Conservation (phyloP, 768 basidiomycete genomes). For the Lentinula guzmanii region DNA sequence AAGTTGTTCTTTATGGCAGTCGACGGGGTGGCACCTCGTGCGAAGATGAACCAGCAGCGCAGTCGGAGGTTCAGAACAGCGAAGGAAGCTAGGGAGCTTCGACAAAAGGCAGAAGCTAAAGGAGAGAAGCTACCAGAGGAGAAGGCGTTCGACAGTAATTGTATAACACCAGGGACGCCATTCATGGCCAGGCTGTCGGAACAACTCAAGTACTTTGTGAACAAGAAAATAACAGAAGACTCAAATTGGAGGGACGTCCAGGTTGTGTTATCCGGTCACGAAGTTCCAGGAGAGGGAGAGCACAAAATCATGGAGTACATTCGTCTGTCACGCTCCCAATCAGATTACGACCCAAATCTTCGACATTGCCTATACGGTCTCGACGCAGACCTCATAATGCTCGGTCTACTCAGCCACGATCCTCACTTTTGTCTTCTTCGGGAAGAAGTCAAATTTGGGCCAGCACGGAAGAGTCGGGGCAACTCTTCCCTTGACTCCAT, state of each 20-base stretch:
- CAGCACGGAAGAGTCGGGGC: constrained; percentile 65
- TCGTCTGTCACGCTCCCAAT: constrained; percentile 88
- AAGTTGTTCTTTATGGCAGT: constrained; percentile 99
- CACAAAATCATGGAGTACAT: constrained; percentile 99
- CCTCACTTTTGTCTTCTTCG: constrained; percentile 97
- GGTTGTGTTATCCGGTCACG: constrained; percentile 94
- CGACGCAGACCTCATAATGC: constrained; percentile 98
- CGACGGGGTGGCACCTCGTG: constrained; percentile 94
- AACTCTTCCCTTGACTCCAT: constrained; percentile 62
- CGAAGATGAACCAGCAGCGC: constrained; percentile 99
- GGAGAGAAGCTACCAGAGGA: constrained; percentile 90
- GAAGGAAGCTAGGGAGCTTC: constrained; percentile 82
- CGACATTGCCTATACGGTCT: constrained; percentile 98
- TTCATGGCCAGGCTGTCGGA: constrained; percentile 94
- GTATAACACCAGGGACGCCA: constrained; percentile 97
- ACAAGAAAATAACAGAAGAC: constrained; percentile 98
- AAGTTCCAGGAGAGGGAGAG: constrained; percentile 98
- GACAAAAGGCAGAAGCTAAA: constrained; percentile 80
- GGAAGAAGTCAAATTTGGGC: constrained; percentile 98
- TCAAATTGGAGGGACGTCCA: constrained; percentile 90
- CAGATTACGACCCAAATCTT: constrained; percentile 92
- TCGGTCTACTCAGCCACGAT: constrained; percentile 94
- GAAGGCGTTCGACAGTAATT: constrained; percentile 98
- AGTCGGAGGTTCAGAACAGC: constrained; percentile 91
- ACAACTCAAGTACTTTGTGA: constrained; percentile 92